These are phyloP conservation scores for Ceratopteris richardii DNA, from an alignment of 75 land plant species.

Conservation along the genomic window DNA sequence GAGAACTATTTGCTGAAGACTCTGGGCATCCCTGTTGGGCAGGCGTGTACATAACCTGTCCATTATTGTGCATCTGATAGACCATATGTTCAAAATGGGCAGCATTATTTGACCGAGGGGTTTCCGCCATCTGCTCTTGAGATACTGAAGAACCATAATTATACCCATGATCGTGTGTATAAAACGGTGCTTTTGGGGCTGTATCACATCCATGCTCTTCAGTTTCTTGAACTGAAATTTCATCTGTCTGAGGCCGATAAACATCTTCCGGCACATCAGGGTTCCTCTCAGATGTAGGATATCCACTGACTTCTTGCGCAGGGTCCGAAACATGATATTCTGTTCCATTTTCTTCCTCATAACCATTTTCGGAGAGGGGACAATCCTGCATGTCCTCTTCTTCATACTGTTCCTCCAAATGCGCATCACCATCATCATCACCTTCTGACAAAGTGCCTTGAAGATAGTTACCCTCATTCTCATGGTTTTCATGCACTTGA, in stretches of 20 bases:
- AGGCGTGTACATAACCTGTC: not conserved
- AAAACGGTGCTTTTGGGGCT: not conserved
- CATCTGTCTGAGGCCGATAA: not conserved
- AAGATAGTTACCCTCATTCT: not conserved
- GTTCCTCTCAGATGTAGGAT: not conserved
- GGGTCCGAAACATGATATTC: not conserved
- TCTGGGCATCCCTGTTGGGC: not conserved
- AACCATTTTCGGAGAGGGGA: not conserved
- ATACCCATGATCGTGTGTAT: not conserved
- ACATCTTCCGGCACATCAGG: not conserved
- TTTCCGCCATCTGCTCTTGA: not conserved
- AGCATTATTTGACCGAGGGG: not conserved
- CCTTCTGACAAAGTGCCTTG: not conserved
- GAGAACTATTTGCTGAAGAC: not conserved
- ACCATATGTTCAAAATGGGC: not conserved
- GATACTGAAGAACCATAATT: not conserved
- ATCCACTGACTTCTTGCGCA: not conserved
- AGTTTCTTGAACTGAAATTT: not conserved
- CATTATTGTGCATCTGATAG: not conserved
- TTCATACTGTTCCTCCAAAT: not conserved
- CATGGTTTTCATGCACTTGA: not conserved
- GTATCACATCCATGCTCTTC: not conserved
- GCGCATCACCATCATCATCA: conserved; percentile 4
- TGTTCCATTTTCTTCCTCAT: conserved; percentile 7
- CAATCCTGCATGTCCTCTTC: not conserved